Base-by-base conservation (phyloP, 2,329 filamentous ascomycete species). In the Aspergillus sclerotialis region DNA sequence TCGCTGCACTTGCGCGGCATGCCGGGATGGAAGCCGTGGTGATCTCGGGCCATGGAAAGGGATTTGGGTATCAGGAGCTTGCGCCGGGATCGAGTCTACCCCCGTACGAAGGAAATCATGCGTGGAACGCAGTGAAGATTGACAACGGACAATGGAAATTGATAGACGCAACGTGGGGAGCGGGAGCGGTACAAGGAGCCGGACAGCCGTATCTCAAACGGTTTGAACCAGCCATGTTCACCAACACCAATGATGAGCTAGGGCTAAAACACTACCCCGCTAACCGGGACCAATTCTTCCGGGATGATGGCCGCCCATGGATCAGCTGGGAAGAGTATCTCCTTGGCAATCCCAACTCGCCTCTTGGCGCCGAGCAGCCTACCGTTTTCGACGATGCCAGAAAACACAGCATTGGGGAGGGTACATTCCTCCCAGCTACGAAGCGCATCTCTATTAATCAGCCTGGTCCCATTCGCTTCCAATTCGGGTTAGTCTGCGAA, bases 51-150 rank as follows among this genome's bases (percentile, higher is more conserved):
- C 83, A 92, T 46, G 86, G 89, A 21, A 96, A 96, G 60, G 92
- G 92, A 0, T 90, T 74, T 47, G 85, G 88, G 1, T 81, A 88
- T 60, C 58, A 55, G 0, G 61, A 78, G 0, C 63, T 88, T 6
- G 66, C 70, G 25, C 72, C 78, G 0, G 84, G 83, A 3, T 70
- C 83, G 33, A 66, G 74, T 0, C 57, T 82, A 0, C 89, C 89
- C 2, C 72, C 77, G 0, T 73, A 72, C 13, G 67, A 80, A 33
- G 64, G 75, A 0, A 70, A 76, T 1, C 90, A 96, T 60, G 90
- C 92, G 0, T 95, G 92, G 92, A 95, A 94, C 52, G 89, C 84
- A 0, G 86, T 95, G 5, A 75, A 78, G 33, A 87, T 96, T 38
- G 90, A 96, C 49, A 76, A 80, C 16, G 86, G 85, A 2, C 76